A percentile compares a stretch with the other conserved stretches of the same genome.
Conservation (phyloP, 2,329 filamentous ascomycete genomes). For the Colletotrichum coccodes region DNA sequence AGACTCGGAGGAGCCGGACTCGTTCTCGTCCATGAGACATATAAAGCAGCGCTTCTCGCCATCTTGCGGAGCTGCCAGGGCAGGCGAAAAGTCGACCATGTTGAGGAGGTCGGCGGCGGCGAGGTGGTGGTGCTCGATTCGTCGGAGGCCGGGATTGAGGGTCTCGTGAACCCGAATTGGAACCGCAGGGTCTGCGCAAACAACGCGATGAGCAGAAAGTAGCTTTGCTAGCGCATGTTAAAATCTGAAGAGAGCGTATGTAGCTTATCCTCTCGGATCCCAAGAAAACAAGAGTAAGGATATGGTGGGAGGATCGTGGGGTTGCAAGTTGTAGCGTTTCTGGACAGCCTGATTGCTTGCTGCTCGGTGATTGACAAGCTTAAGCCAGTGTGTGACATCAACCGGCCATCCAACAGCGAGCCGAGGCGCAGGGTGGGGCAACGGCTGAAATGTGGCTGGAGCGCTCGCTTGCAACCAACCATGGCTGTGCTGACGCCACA, state of each 20-base stretch:
- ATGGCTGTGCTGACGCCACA: neutral
- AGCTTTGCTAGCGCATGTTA: conserved; percentile 2
- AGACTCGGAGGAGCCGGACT: conserved; percentile 54
- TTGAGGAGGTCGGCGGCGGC: neutral
- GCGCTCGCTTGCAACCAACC: too few relatives aligned
- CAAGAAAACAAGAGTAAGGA: neutral
- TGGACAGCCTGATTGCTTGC: neutral
- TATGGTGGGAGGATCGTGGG: neutral
- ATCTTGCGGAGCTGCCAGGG: neutral
- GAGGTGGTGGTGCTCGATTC: neutral
- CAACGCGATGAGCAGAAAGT: neutral
- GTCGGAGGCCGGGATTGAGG: neutral
- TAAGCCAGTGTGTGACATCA: conserved; percentile 10
- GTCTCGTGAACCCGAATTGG: neutral
- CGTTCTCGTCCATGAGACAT: conserved; percentile 67
- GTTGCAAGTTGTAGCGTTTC: neutral
- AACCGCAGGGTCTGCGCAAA: neutral
- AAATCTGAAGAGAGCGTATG: neutral
- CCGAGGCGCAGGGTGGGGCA: conserved; percentile 3
- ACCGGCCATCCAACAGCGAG: neutral
- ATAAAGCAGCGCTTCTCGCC: conserved; percentile 65
- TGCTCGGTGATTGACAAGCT: neutral
- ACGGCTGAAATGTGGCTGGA: neutral
- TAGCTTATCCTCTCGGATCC: neutral
- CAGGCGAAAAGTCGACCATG: conserved; percentile 8